A percentile compares a stretch with the other conserved stretches of the same genome.
phyloP scores from a whole-genome alignment of 2,329 filamentous ascomycete genomes.

The Microascus cirrosus region DNA sequence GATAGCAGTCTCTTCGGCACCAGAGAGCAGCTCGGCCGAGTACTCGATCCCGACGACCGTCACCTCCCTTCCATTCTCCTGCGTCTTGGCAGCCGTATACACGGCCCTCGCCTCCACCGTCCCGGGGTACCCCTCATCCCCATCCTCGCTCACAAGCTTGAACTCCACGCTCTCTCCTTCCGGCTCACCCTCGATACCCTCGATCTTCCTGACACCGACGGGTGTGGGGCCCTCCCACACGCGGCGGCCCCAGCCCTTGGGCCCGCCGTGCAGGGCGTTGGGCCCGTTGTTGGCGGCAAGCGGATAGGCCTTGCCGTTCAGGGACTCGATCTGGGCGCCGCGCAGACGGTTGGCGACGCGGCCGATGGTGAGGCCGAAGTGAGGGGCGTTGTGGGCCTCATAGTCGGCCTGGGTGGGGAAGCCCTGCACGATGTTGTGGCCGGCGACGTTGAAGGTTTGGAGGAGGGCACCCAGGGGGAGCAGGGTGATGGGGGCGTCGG shows the following conservation, averaged over 20 bases:
- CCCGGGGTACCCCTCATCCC: slow-evolving; percentile 84
- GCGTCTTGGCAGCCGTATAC: slow-evolving; percentile 66
- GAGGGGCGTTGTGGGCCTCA: slow-evolving; percentile 60
- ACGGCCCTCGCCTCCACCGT: slow-evolving; percentile 66
- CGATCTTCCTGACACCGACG: slow-evolving; percentile 37
- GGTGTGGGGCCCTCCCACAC: slow-evolving; percentile 62
- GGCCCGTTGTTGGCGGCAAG: slow-evolving; percentile 66
- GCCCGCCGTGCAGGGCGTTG: slow-evolving; percentile 66
- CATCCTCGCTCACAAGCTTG: slow-evolving; percentile 58
- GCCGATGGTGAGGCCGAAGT: slow-evolving; percentile 91
- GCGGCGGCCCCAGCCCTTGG: slow-evolving; percentile 70
- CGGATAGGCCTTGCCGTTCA: slow-evolving; percentile 61
- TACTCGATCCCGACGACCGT: slow-evolving; percentile 78
- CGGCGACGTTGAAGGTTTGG: slow-evolving; percentile 67
- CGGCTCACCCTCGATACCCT: slow-evolving; percentile 36
- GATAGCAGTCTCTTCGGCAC: slow-evolving; percentile 79
- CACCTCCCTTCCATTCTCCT: slow-evolving; percentile 48
- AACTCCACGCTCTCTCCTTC: slow-evolving; percentile 60
- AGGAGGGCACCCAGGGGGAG: slow-evolving; percentile 69
- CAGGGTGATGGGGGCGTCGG: slow-evolving; percentile 48
- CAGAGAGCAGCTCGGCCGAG: slow-evolving; percentile 68
- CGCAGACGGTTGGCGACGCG: slow-evolving; percentile 73
- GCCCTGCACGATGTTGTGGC: slow-evolving; percentile 77
- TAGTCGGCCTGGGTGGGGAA: slow-evolving; percentile 72
- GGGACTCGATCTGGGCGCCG: slow-evolving; percentile 53